Base-by-base conservation (phyloP, 1,284 basidiomycete genomes). In the Peniophora sp. region DNA sequence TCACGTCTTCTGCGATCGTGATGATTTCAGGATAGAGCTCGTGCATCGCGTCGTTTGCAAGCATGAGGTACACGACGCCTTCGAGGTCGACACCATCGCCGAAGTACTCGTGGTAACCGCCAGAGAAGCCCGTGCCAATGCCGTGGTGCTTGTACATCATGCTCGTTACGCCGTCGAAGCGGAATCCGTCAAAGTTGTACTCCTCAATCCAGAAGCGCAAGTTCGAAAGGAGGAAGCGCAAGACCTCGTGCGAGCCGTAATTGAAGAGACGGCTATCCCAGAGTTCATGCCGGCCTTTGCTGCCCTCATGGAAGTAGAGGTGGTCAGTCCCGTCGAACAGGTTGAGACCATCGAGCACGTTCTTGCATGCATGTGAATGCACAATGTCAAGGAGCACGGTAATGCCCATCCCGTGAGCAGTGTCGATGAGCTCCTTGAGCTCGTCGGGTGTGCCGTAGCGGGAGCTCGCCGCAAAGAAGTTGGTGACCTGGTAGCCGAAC, bases 121-220 rank as follows among this genome's bases (percentile, higher is more conserved):
- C 95, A 45, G 92, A 96, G 72, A 99, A 99, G 2, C 95, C 96
- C 2, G 94, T 84, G 16, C 96, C 96, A 59, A 98, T 98, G 19
- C 96, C 96, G 67, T 99, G 96, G 63, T 99, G 96, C 32, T 79
- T 72, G 70, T 98, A 99, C 87, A 99, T 94, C 92, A 99, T 98
- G 62, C 92, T 96, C 3, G 96, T 99, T 41, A 99, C 96, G 39
- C 96, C 96, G 60, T 99, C 96, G 65, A 99, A 99, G 45, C 96
- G 75, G 81, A 98, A 99, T 3, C 96, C 96, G 61, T 98, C 96
- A 64, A 99, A 98, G 59, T 81, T 81, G 68, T 90, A 98, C 62
- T 93, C 89, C 55, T 99, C 95, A 70, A 98, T 84, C 77, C 88
- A 99, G 75, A 88, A 99, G 34, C 95, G 82, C 48, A 98, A 72